phyloP scores from a whole-genome alignment of 2,329 filamentous ascomycete species.

The Rhynchosporium secalis region DNA sequence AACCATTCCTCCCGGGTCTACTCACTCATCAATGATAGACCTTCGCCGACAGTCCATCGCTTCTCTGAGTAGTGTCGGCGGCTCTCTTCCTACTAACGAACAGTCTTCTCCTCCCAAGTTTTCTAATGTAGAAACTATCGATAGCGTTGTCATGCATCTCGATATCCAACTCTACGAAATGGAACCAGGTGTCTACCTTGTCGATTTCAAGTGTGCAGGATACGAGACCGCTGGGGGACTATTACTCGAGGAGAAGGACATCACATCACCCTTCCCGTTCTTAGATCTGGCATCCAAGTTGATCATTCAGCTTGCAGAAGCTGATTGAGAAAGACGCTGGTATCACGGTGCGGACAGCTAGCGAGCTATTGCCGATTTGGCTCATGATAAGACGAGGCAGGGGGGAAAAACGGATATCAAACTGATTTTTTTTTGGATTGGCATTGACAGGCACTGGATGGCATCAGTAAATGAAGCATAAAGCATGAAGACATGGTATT shows the following conservation, averaged over 20 bases:
- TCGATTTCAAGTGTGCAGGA: conserved; percentile 97
- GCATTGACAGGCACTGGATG: conserved; percentile 9
- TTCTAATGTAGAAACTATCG: conserved; percentile 30
- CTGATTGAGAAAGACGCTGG: conserved; percentile 50
- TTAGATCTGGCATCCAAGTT: conserved; percentile 88
- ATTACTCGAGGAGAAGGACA: conserved; percentile 85
- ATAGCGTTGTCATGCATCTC: conserved; percentile 79
- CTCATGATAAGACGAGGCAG: conserved; percentile 14
- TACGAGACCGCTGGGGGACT: conserved; percentile 81
- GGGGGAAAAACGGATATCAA: conserved; percentile 4
- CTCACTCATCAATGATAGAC: conserved; percentile 49
- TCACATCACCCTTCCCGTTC: conserved; percentile 93
- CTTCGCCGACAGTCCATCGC: conserved; percentile 43
- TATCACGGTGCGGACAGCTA: not conserved
- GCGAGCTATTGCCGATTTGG: not conserved
- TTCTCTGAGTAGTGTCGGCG: conserved; percentile 39
- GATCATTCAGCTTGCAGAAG: conserved; percentile 89
- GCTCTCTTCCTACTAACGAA: conserved; percentile 35
- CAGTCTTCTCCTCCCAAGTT: conserved; percentile 29
- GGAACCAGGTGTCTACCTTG: conserved; percentile 88
- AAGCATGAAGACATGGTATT: not conserved
- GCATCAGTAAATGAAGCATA: conserved; percentile 3
- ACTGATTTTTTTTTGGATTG: conserved; percentile 1
- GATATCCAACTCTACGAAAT: conserved; percentile 96
- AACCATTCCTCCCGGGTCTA: conserved; percentile 49